Evolutionary conservation across 2,329 filamentous ascomycete species (phyloP).

Genomic region (Thelonectria olida): DNA sequence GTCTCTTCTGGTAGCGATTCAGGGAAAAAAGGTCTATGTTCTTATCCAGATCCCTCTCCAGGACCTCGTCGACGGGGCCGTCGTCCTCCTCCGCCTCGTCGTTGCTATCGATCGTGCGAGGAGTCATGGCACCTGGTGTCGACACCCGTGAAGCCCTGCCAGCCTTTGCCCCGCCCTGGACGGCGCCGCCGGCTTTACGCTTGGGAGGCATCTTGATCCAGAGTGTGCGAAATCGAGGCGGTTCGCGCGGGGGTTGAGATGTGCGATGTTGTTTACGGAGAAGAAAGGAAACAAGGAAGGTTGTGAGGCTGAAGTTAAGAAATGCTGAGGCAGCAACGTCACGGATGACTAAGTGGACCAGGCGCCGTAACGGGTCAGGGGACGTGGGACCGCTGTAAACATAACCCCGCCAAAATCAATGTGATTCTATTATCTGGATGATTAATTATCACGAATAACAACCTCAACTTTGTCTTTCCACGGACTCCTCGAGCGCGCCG

Average conservation of each 20-base stretch:
- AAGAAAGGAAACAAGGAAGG: neutral
- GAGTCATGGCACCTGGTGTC: constrained; percentile 69
- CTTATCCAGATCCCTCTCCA: constrained; percentile 64
- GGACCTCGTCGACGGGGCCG: constrained; percentile 59
- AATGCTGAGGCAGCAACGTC: constrained; percentile 19
- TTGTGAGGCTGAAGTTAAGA: constrained; percentile 1
- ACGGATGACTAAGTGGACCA: constrained; percentile 16
- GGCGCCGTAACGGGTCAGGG: constrained; percentile 14
- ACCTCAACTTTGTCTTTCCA: neutral
- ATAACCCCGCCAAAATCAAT: constrained; percentile 21
- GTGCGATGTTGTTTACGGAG: neutral
- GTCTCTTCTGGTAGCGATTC: constrained; percentile 59
- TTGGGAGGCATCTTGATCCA: constrained; percentile 70
- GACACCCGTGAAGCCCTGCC: constrained; percentile 66
- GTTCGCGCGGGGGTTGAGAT: constrained; percentile 16
- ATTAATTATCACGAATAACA: constrained; percentile 7
- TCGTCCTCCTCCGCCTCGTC: constrained; percentile 62
- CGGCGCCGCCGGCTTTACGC: constrained; percentile 68
- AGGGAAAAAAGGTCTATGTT: constrained; percentile 69
- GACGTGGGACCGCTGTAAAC: constrained; percentile 19
- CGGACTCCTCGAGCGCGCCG: neutral
- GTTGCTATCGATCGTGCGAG: constrained; percentile 65
- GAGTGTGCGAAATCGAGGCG: constrained; percentile 26
- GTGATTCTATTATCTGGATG: constrained; percentile 8
- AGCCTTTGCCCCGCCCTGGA: constrained; percentile 60